Evolutionary conservation across 768 basidiomycete species (phyloP).

Genomic region (Kwoniella europaea): DNA sequence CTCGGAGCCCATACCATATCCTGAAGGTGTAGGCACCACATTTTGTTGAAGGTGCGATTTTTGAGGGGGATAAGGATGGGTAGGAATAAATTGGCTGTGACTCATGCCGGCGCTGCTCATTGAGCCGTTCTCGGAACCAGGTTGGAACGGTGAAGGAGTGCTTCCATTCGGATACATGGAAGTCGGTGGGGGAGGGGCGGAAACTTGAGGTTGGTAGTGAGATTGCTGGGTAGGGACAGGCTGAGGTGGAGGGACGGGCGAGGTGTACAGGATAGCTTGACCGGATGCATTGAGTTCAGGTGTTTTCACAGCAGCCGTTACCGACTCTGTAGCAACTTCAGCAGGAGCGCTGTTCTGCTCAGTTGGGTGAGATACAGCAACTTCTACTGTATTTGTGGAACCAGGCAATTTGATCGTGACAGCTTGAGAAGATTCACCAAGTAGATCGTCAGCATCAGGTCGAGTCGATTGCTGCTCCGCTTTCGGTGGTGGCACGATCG

Average conservation of each 20-base stretch:
- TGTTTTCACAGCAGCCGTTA: background rate
- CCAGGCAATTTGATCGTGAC: slow-evolving; percentile 47
- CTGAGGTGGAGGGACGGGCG: slow-evolving; percentile 11
- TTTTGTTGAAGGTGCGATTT: slow-evolving; percentile 12
- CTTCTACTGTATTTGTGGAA: slow-evolving; percentile 17
- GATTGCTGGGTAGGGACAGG: background rate
- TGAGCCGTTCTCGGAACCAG: slow-evolving; percentile 36
- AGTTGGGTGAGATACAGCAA: slow-evolving; percentile 4
- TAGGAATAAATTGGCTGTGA: slow-evolving; percentile 19
- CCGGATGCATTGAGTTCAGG: slow-evolving; percentile 19
- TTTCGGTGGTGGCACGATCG: background rate
- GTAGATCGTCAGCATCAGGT: slow-evolving; percentile 36
- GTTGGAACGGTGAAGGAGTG: slow-evolving; percentile 24
- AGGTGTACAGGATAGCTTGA: slow-evolving; percentile 20
- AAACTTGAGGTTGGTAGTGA: background rate
- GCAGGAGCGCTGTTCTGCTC: background rate
- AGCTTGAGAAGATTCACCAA: slow-evolving; percentile 20
- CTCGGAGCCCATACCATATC: background rate
- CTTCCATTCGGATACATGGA: background rate
- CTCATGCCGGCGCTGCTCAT: slow-evolving; percentile 23
- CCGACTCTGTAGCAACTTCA: background rate
- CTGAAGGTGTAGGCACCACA: background rate
- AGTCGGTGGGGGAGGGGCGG: background rate
- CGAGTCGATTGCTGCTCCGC: slow-evolving; percentile 33
- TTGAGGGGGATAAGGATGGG: background rate